phyloP scores from a whole-genome alignment of 371 early-diverging fungal genomes.

The Mortierella sp. region DNA sequence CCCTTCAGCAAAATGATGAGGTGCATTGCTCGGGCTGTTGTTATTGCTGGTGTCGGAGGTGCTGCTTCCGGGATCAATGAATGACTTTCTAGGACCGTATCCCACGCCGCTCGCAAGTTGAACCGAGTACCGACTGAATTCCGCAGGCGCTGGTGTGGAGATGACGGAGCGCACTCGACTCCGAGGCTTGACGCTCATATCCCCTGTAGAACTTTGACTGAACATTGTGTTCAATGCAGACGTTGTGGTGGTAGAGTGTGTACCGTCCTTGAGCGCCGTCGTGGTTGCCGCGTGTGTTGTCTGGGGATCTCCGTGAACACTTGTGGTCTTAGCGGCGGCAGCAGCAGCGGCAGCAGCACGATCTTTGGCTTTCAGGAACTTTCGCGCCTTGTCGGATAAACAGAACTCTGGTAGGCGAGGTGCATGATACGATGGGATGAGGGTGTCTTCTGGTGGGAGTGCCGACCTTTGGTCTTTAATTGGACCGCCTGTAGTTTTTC shows the following conservation, averaged over 20 bases:
- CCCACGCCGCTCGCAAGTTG: constrained; percentile 9
- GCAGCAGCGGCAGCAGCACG: constrained; percentile 7
- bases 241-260: too few relatives aligned
- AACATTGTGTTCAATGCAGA: too few relatives aligned
- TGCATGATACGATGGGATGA: constrained; percentile 48
- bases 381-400: constrained; percentile 23
- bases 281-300: neutral
- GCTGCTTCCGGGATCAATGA: neutral
- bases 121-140: constrained; percentile 8
- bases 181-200: neutral
- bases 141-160: neutral
- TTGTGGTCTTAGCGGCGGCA: constrained; percentile 1
- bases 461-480: constrained; percentile 34
- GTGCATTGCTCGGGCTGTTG: too few relatives aligned
- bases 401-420: constrained; percentile 29
- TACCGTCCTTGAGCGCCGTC: neutral
- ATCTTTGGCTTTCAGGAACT: constrained; percentile 28
- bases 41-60: neutral
- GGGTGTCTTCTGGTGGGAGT: constrained; percentile 42
- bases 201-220: too few relatives aligned
- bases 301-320: neutral
- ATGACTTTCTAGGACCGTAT: constrained; percentile 16
- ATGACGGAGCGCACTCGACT: neutral
- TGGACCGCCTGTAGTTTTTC: constrained; percentile 17
- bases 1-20: too few relatives aligned